Conservation (phyloP, 75 land plant species). For the Pinus tabuliformis region DNA sequence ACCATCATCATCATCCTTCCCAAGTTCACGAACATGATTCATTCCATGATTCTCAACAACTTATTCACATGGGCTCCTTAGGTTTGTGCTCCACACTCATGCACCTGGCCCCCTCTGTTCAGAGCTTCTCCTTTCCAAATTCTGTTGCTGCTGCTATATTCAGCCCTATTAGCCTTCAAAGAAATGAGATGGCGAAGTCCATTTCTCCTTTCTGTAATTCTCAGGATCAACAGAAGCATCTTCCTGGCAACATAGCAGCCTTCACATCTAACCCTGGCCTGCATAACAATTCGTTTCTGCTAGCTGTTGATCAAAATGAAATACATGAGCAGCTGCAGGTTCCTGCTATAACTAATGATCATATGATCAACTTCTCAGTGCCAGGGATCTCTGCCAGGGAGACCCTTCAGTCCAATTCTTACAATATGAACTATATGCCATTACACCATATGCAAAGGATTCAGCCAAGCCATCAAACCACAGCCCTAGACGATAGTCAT, state of each 20-base stretch:
- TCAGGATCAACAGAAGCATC: neutral
- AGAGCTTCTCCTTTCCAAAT: neutral
- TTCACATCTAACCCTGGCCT: constrained; percentile 21
- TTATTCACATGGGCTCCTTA: neutral
- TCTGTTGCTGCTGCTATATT: constrained; percentile 5
- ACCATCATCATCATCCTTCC: neutral
- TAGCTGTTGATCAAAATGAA: constrained; percentile 9
- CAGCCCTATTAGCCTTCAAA: neutral
- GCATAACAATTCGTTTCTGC: constrained; percentile 32
- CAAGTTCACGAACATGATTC: neutral
- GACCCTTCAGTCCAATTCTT: constrained; percentile 90
- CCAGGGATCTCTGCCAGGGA: constrained; percentile 56
- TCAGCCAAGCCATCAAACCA: no score
- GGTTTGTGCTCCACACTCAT: neutral
- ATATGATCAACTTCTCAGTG: constrained; percentile 48
- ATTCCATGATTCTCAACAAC: neutral
- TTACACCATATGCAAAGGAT: no score
- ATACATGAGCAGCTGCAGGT: constrained; percentile 3
- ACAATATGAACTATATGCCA: no score
- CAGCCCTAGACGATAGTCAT: no score
- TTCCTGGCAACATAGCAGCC: neutral
- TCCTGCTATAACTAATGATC: constrained; percentile 16
- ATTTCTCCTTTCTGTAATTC: neutral
- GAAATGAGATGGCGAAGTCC: neutral
- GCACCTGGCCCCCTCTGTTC: neutral